These are phyloP conservation scores for Monosporascus sp. DNA, from an alignment of 2,329 filamentous ascomycete species.

Conservation along the genomic window DNA sequence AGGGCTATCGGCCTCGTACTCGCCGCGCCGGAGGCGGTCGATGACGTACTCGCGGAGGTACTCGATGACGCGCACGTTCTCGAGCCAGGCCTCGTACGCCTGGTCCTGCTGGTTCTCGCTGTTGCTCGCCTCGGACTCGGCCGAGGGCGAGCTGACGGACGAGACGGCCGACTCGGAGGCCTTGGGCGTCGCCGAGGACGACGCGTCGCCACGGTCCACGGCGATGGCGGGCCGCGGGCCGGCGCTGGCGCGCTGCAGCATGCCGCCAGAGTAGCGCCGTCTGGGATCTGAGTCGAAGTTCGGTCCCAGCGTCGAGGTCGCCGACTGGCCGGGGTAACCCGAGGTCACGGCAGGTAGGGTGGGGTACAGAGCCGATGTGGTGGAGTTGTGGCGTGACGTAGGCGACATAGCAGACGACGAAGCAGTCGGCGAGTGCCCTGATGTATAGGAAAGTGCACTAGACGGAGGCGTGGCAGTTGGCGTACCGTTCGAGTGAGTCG, in stretches of 20 bases:
- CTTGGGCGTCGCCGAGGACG: slow-evolving; percentile 37
- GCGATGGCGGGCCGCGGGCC: slow-evolving; percentile 35
- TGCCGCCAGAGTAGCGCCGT: slow-evolving; percentile 60
- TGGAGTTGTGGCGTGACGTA: slow-evolving; percentile 55
- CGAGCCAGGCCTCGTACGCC: slow-evolving; percentile 59
- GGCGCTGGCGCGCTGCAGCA: slow-evolving; percentile 55
- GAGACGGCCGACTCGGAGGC: slow-evolving; percentile 34
- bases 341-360: slow-evolving; percentile 65
- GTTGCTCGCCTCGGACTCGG: slow-evolving; percentile 43
- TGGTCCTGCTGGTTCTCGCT: slow-evolving; percentile 50
- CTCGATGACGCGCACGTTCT: slow-evolving; percentile 62
- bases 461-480: slow-evolving; percentile 73
- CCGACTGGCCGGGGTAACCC: slow-evolving; percentile 62
- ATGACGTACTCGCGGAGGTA: slow-evolving; percentile 53
- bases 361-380: slow-evolving; percentile 64
- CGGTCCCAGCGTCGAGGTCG: slow-evolving; percentile 66
- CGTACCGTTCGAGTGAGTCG: slow-evolving; percentile 55
- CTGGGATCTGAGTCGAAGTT: slow-evolving; percentile 59
- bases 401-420: slow-evolving; percentile 68
- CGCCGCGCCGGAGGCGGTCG: slow-evolving; percentile 49
- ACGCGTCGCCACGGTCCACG: slow-evolving; percentile 27
- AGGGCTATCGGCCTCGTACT: slow-evolving; percentile 39
- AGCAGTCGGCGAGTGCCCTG: slow-evolving; percentile 67
- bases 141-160: slow-evolving; percentile 49
- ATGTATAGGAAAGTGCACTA: slow-evolving; percentile 70